Evolutionary conservation across 1,139 yeast genomes (phyloP).

Genomic region (Torulaspora pretoriensis): DNA sequence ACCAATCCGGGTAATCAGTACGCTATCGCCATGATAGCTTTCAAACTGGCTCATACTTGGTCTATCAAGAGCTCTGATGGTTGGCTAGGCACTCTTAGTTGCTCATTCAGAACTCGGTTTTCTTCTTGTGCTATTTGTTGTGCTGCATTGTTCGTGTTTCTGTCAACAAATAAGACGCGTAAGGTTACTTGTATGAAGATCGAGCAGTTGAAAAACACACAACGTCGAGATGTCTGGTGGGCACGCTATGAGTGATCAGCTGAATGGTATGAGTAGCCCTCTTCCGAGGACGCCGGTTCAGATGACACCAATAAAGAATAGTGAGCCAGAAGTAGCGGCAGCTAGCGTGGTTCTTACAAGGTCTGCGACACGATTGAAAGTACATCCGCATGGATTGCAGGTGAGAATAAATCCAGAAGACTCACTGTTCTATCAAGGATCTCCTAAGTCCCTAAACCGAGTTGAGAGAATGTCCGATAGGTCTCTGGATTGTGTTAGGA

Average conservation of each 20-base stretch:
- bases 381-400: conserved; percentile 24
- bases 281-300: conserved; percentile 9
- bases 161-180: conserved; percentile 8
- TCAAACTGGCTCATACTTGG: neutral
- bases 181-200: conserved; percentile 1
- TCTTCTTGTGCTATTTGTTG: neutral
- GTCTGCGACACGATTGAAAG: conserved; percentile 9
- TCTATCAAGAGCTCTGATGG: neutral
- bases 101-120: too few relatives aligned
- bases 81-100: neutral
- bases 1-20: conserved; percentile 6
- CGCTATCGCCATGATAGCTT: neutral
- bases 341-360: neutral
- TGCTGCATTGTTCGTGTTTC: conserved; percentile 2
- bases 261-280: neutral
- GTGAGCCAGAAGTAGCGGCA: neutral
- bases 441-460: conserved; percentile 1
- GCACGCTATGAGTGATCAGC: neutral
- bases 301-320: neutral
- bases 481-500: conserved; percentile 16
- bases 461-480: conserved; percentile 1
- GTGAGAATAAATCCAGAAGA: conserved; percentile 14
- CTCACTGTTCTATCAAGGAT: conserved; percentile 8
- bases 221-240: neutral
- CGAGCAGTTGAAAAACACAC: neutral